Base-by-base conservation (phyloP, 2,329 filamentous ascomycete species). In the Aspergillus tubingensis region DNA sequence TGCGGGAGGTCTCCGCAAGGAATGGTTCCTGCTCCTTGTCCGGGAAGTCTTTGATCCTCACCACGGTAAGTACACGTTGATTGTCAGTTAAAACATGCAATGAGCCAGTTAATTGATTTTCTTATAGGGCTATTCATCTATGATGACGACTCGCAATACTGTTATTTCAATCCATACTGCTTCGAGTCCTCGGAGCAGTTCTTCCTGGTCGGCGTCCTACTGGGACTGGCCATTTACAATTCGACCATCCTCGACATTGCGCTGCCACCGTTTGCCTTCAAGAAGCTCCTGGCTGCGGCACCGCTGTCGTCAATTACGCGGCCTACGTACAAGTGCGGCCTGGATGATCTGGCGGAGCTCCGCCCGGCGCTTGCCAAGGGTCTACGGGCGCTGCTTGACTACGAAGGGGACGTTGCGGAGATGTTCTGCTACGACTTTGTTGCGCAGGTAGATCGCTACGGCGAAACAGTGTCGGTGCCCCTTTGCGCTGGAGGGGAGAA, bases 181-280 rank as follows among this genome's bases (percentile, higher is more conserved):
- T 92, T 96, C 68, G 93, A 96, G 74, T 93, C 91, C 0, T 93
- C 91, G 0, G 92, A 96, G 70, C 92, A 96, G 66, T 97, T 91
- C 76, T 96, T 95, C 72, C 83, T 96, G 21, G 90, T 97, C 27
- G 93, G 93, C 0, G 91, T 95, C 11, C 83, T 96, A 7, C 83
- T 97, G 57, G 93, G 93, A 0, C 81, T 97, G 60, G 93, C 93
- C 13, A 96, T 97, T 62, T 96, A 96, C 78, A 96, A 97, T 75
- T 96, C 91, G 2, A 96, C 91, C 0, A 96, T 96, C 66, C 81
- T 97, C 17, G 93, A 96, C 71, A 85, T 96, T 52, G 90, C 91
- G 2, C 83, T 97, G 19, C 93, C 93, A 1, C 91, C 92, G 0
- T 96, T 96, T 73, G 89, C 91, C 1, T 97, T 96, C 72, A 88